phyloP scores from a whole-genome alignment of 768 basidiomycete genomes.

The Termitomyces sp. region DNA sequence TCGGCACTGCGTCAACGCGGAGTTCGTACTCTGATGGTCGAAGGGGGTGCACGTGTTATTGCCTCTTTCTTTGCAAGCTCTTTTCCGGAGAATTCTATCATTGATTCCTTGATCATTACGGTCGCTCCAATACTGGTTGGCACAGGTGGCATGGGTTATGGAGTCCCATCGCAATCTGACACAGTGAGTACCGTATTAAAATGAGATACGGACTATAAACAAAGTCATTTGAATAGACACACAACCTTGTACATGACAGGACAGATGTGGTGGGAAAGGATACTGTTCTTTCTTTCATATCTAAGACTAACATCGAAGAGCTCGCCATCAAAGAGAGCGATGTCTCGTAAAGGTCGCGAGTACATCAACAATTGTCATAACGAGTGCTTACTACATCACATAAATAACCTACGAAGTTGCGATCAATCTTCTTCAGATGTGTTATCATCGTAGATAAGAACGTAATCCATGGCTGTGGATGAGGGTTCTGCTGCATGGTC shows the following conservation, averaged over 20 bases:
- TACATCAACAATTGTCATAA: not conserved
- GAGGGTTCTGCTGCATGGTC: conserved; percentile 20
- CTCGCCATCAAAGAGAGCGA: not conserved
- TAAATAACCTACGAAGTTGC: not conserved
- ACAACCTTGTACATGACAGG: conserved; percentile 21
- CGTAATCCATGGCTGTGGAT: conserved; percentile 50
- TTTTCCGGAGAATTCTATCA: conserved; percentile 23
- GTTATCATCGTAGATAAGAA: conserved; percentile 66
- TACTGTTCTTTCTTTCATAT: conserved; percentile 23
- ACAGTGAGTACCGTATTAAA: conserved; percentile 11
- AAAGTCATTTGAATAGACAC: not conserved
- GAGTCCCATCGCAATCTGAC: conserved; percentile 10
- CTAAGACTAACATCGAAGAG: not conserved
- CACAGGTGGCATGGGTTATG: conserved; percentile 57
- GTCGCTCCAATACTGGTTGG: conserved; percentile 86
- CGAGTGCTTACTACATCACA: not conserved
- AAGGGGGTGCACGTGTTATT: conserved; percentile 88
- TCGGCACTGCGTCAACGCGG: conserved; percentile 46
- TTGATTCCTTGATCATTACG: conserved; percentile 81
- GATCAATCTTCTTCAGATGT: conserved; percentile 48
- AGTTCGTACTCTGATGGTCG: conserved; percentile 84
- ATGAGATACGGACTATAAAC: not conserved
- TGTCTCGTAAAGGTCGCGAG: not conserved
- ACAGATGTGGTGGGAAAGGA: conserved; percentile 33
- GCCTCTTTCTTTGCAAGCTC: conserved; percentile 51